Conservation (phyloP, 495 filamentous ascomycete species). For the Xylaria longipes region DNA sequence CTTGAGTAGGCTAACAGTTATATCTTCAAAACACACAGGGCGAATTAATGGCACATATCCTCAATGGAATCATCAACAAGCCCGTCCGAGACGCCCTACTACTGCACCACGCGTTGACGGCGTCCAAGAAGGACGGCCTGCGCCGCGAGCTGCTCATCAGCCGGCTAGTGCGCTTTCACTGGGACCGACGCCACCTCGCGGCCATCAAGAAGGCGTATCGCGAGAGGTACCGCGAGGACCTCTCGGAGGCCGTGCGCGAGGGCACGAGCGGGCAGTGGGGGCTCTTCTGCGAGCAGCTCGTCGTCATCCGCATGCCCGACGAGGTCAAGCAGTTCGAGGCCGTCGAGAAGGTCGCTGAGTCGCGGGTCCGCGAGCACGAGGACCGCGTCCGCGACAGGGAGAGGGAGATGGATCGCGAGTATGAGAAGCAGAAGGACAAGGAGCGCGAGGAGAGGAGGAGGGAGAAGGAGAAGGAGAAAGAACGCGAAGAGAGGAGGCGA, state of each 20-base stretch:
- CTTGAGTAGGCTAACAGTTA: conserved; percentile 2
- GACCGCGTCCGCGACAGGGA: conserved; percentile 43
- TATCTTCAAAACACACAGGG: conserved; percentile 61
- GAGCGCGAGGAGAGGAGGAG: conserved; percentile 33
- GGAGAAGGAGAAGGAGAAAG: conserved; percentile 23
- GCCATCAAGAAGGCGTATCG: conserved; percentile 73
- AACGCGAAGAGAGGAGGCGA: conserved; percentile 25
- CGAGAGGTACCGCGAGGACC: conserved; percentile 71
- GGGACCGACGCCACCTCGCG: conserved; percentile 79
- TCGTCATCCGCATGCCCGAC: conserved; percentile 60
- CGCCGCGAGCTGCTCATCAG: conserved; percentile 84
- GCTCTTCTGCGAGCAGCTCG: conserved; percentile 57
- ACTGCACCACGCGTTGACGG: conserved; percentile 85
- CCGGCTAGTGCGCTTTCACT: conserved; percentile 80
- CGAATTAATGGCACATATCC: conserved; percentile 91
- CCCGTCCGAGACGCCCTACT: conserved; percentile 93
- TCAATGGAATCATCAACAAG: conserved; percentile 95
- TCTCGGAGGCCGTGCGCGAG: conserved; percentile 66
- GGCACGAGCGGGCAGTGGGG: conserved; percentile 60
- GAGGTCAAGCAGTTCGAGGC: conserved; percentile 55
- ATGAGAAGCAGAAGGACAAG: conserved; percentile 30
- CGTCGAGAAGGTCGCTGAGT: conserved; percentile 36
- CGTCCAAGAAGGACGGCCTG: conserved; percentile 65
- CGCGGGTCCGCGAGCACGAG: conserved; percentile 27
- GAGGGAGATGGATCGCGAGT: conserved; percentile 34